A percentile compares a stretch with the other conserved stretches of the same genome.
Evolutionary conservation across 345 rosid species (phyloP).

Genomic region (Nephelium lappaceum): DNA sequence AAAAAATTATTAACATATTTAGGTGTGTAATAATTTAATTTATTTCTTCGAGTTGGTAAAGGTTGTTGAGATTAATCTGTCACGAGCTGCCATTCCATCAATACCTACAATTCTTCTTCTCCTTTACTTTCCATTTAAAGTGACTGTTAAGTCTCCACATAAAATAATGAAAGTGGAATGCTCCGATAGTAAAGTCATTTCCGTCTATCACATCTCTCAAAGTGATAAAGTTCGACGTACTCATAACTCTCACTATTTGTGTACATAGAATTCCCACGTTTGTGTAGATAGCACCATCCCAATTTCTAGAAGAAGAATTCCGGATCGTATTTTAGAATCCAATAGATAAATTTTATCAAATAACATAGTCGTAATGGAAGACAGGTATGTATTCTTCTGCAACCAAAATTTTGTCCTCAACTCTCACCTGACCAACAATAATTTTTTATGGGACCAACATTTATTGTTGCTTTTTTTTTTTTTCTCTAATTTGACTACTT

Average conservation of each 20-base stretch:
- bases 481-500: neutral
- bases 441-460: neutral
- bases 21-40: neutral
- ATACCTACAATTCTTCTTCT: constrained; percentile 34
- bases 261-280: too few relatives aligned
- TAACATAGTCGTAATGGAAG: too few relatives aligned
- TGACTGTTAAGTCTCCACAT: constrained; percentile 18
- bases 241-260: too few relatives aligned
- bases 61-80: neutral
- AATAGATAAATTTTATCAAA: too few relatives aligned
- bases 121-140: neutral
- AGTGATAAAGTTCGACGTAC: too few relatives aligned
- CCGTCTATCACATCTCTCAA: too few relatives aligned
- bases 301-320: too few relatives aligned
- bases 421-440: neutral
- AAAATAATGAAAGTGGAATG: too few relatives aligned
- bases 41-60: neutral
- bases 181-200: too few relatives aligned
- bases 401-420: too few relatives aligned
- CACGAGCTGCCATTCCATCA: constrained; percentile 33
- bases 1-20: neutral
- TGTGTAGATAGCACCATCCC: rapidly evolving
- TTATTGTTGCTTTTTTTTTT: neutral
- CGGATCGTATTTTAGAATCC: too few relatives aligned
- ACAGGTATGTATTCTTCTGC: neutral